Conservation (phyloP, 1,284 basidiomycete genomes). For the Amylostereum chailletii region DNA sequence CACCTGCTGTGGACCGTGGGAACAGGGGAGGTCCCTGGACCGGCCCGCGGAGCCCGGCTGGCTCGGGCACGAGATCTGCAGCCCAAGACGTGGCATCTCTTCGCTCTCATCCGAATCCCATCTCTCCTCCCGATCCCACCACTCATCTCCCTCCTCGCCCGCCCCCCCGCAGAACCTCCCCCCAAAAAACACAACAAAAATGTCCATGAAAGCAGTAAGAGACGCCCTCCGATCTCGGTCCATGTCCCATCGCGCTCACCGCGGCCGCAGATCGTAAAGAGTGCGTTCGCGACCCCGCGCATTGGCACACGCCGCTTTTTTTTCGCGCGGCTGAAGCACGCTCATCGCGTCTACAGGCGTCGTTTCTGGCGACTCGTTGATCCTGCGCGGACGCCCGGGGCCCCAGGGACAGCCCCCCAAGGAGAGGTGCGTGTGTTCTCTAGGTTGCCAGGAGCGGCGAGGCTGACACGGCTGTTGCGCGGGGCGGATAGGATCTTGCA, state of each 20-base stretch:
- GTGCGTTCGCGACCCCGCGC: conserved; percentile 6
- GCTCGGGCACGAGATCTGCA: not conserved
- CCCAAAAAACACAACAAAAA: conserved; percentile 15
- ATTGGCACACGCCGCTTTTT: conserved; percentile 7
- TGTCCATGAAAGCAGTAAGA: conserved; percentile 67
- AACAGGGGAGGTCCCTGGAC: too few relatives aligned
- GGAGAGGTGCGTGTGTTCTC: conserved; percentile 56
- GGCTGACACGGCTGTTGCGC: too few relatives aligned
- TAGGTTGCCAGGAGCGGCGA: not conserved
- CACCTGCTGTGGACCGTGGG: too few relatives aligned
- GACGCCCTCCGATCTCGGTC: not conserved
- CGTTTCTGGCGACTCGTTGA: conserved; percentile 82
- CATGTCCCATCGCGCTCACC: not conserved
- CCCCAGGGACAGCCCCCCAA: conserved; percentile 80
- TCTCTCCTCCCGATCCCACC: not conserved
- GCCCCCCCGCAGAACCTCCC: too few relatives aligned
- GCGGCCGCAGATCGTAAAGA: conserved; percentile 14
- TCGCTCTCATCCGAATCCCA: conserved; percentile 2
- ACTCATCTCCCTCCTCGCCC: not conserved
- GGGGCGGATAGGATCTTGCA: conserved; percentile 60
- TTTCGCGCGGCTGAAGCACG: conserved; percentile 10
- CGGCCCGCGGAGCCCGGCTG: not conserved
- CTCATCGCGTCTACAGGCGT: conserved; percentile 49
- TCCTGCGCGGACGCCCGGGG: conserved; percentile 69
- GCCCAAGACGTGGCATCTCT: not conserved